These are phyloP conservation scores for Paecilomyces sp. DNA, from an alignment of 2,329 filamentous ascomycete genomes.

Conservation along the genomic window DNA sequence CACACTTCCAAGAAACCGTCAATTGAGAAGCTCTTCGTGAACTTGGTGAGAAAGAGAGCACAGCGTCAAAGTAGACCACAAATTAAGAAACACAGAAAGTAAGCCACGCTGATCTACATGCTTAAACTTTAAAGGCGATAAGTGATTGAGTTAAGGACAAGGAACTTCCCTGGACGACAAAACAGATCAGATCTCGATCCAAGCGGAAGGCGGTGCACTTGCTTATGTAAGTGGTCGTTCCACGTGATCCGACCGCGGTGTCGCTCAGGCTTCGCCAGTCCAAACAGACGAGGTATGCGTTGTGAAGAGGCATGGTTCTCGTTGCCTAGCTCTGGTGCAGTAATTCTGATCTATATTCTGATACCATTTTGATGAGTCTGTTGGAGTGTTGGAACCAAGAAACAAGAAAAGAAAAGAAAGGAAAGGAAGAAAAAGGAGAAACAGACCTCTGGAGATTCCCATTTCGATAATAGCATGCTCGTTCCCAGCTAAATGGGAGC, in stretches of 20 bases:
- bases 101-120: background rate
- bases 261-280: background rate
- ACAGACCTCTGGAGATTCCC: no score
- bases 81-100: background rate
- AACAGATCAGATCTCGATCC: background rate
- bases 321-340: background rate
- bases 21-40: background rate
- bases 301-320: background rate
- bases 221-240: background rate
- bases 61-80: no score
- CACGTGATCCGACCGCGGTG: background rate
- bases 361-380: background rate
- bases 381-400: background rate
- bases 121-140: background rate
- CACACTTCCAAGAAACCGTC: background rate
- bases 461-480: slow-evolving; percentile 3
- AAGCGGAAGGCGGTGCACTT: background rate
- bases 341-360: background rate
- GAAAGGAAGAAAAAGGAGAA: background rate
- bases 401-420: background rate
- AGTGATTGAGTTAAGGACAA: background rate
- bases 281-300: background rate
- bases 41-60: background rate
- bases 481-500: slow-evolving; percentile 12
- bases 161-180: background rate